A percentile compares a stretch with the other conserved stretches of the same genome.
Conservation (phyloP, 2,329 filamentous ascomycete species). For the Exophiala bonariae region DNA sequence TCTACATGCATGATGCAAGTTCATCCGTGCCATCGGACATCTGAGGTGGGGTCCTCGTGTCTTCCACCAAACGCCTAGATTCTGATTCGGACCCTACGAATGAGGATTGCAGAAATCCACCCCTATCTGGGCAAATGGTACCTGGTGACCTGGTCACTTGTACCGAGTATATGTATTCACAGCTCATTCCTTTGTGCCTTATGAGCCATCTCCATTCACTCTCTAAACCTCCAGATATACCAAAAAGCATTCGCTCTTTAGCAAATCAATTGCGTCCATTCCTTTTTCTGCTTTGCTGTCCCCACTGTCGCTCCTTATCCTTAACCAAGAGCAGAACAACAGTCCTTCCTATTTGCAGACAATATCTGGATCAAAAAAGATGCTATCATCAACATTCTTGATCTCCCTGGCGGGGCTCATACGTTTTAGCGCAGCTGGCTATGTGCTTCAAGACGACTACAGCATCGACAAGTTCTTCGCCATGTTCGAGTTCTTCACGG, state of each 20-base stretch:
- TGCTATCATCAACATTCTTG: constrained; percentile 20
- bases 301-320: constrained; percentile 14
- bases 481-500: constrained; percentile 54
- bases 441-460: constrained; percentile 51
- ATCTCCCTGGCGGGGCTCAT: constrained; percentile 24
- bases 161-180: constrained; percentile 1
- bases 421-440: constrained; percentile 35
- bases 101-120: neutral
- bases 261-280: constrained; percentile 20
- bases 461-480: constrained; percentile 50
- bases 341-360: constrained; percentile 5
- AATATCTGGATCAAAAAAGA: constrained; percentile 18
- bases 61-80: neutral
- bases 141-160: constrained; percentile 1
- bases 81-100: constrained; percentile 5
- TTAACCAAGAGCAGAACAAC: no score
- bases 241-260: constrained; percentile 2
- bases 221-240: neutral
- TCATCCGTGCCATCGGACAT: constrained; percentile 1
- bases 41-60: no score
- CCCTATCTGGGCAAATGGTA: constrained; percentile 1
- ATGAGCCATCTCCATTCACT: constrained; percentile 5
- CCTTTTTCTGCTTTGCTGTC: constrained; percentile 11
- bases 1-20: no score
- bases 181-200: neutral